Evolutionary conservation across 2,329 filamentous ascomycete genomes (phyloP).

Genomic region (Penicillium sclerotiorum): DNA sequence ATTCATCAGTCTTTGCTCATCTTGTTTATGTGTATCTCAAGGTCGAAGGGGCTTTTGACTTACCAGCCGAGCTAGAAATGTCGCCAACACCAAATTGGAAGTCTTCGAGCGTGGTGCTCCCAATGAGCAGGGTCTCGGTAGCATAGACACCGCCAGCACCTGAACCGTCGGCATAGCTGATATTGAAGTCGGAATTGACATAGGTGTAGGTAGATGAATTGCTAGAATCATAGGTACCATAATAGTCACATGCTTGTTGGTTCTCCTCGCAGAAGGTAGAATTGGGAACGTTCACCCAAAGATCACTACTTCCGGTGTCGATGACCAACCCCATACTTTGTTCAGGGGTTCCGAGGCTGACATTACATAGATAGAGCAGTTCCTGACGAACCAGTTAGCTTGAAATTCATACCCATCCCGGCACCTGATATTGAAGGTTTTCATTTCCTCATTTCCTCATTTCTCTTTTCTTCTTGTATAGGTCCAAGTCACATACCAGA

Average conservation of each 20-base stretch:
- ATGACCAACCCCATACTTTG: constrained; percentile 60
- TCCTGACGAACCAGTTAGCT: constrained; percentile 31
- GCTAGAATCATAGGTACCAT: constrained; percentile 57
- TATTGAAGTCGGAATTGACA: constrained; percentile 78
- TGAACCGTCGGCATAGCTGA: constrained; percentile 82
- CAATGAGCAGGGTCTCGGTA: constrained; percentile 67
- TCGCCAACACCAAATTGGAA: constrained; percentile 66
- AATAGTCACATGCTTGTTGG: constrained; percentile 45
- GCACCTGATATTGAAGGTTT: no score
- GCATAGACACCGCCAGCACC: constrained; percentile 78
- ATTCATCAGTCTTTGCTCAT: background rate
- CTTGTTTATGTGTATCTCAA: background rate
- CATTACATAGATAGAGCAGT: constrained; percentile 62
- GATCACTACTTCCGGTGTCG: constrained; percentile 65
- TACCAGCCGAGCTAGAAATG: constrained; percentile 52
- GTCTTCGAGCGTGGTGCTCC: constrained; percentile 50
- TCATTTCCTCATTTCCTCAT: background rate
- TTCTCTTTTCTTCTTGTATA: background rate
- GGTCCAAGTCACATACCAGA: constrained; percentile 48
- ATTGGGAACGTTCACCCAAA: constrained; percentile 60
- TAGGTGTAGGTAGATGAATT: constrained; percentile 75
- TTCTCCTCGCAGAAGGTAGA: constrained; percentile 52
- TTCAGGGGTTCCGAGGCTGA: constrained; percentile 59
- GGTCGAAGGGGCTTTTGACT: constrained; percentile 9
- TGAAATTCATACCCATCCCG: no score